Evolutionary conservation across 2,329 filamentous ascomycete species (phyloP), one percentile per base, ranked within the genome.

Genomic region (Trichoderma sp.): DNA sequence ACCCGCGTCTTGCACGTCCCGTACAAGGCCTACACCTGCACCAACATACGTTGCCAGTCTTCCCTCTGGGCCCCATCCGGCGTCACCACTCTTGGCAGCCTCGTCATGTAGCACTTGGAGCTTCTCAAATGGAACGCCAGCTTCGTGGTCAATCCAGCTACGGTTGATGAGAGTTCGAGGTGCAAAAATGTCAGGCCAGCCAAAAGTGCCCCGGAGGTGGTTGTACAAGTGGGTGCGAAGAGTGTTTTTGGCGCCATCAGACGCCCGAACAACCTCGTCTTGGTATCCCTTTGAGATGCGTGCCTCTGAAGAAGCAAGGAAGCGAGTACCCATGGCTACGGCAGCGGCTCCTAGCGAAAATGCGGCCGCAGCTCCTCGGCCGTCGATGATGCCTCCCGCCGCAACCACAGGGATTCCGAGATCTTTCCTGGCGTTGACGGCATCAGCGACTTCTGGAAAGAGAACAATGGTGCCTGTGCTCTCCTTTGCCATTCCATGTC

Each of bases 321-420:
- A 89, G 8, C 88, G 82, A 0, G 90, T 92, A 0, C 90, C 90
- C 81, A 92, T 83, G 0, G 83, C 86, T 0, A 84, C 82, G 0
- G 87, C 89, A 0, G 79, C 76, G 0, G 86, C 85, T 0, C 87
- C 86, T 0, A 88, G 79, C 1, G 80, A 76, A 14, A 87, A 75
- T 2, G 83, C 83, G 0, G 86, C 85, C 7, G 83, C 83, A 0
- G 83, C 78, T 0, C 85, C 85, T 24, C 85, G 77, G 0, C 85
- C 85, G 69, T 88, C 85, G 0, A 80, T 78, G 31, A 88, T 83
- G 0, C 86, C 86, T 3, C 86, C 86, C 0, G 85, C 84, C 1
- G 85, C 86, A 16, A 88, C 69, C 0, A 88, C 71, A 0, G 83
- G 77, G 2, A 86, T 83, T 0, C 74, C 75, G 5, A 73, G 72